These are phyloP conservation scores for Zostera marina DNA, from an alignment of 116 monocot species.

Conservation along the genomic window DNA sequence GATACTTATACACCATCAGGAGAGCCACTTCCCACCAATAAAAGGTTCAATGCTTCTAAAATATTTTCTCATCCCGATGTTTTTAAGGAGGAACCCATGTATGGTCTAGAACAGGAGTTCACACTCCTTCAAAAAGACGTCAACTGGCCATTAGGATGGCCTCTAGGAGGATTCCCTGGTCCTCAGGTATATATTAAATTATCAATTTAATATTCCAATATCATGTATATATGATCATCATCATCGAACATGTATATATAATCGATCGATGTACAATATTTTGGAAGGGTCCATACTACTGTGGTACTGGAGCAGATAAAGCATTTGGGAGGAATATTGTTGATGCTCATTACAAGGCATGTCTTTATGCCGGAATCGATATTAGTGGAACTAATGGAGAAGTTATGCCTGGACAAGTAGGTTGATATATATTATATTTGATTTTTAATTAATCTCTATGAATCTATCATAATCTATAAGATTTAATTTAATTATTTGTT, in stretches of 20 bases:
- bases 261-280: not conserved
- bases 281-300: conserved; percentile 68
- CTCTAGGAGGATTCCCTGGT: conserved; percentile 73
- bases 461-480: too few relatives aligned
- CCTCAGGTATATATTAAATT: conserved; percentile 40
- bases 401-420: conserved; percentile 88
- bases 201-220: too few relatives aligned
- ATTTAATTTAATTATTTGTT: too few relatives aligned
- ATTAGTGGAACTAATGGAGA: conserved; percentile 76
- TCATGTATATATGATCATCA: too few relatives aligned
- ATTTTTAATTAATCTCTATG: too few relatives aligned
- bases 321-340: conserved; percentile 69
- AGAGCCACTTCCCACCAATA: conserved; percentile 46
- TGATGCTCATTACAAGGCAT: conserved; percentile 79
- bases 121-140: conserved; percentile 69
- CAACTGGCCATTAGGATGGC: conserved; percentile 84
- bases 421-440: too few relatives aligned
- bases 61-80: conserved; percentile 38
- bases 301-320: conserved; percentile 57
- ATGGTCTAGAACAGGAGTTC: conserved; percentile 85
- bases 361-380: conserved; percentile 63
- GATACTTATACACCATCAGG: conserved; percentile 37
- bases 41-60: conserved; percentile 26
- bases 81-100: conserved; percentile 37
- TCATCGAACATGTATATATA: not conserved